Conservation (phyloP, 768 basidiomycete species). For the Tulasnella sp. region DNA sequence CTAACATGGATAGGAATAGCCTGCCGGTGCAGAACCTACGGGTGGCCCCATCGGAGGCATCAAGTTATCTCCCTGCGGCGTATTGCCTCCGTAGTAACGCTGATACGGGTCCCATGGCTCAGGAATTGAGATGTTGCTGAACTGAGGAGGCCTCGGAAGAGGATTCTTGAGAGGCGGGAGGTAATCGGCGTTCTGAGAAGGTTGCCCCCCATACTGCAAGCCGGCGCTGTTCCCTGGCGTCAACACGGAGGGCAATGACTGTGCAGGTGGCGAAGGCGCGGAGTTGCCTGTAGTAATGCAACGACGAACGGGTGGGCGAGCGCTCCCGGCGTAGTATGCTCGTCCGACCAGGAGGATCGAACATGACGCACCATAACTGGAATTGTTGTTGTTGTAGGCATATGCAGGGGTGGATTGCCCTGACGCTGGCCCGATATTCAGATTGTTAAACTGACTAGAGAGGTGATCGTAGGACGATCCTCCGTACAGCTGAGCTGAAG, state of each 20-base stretch:
- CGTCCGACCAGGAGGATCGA: neutral
- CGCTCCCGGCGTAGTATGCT: neutral
- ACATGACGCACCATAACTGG: neutral
- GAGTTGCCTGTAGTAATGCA: neutral
- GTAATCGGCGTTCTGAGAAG: neutral
- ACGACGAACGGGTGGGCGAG: neutral
- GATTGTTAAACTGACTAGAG: neutral
- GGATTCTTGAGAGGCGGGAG: constrained; percentile 8
- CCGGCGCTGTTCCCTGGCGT: constrained; percentile 1
- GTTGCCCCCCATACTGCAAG: neutral
- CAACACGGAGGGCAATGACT: neutral
- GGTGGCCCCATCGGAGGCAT: neutral
- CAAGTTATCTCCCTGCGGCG: neutral
- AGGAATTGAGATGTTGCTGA: neutral
- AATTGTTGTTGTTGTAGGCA: neutral
- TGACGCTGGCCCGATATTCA: neutral
- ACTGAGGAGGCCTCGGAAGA: neutral
- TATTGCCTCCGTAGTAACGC: neutral
- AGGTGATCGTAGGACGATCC: neutral
- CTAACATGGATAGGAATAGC: neutral
- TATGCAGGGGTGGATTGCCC: neutral
- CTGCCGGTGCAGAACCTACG: neutral
- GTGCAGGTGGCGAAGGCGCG: neutral
- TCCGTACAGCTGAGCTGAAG: neutral
- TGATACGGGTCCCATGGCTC: neutral